Conservation (phyloP, 345 rosid genomes). For the Cardamine occulta region DNA sequence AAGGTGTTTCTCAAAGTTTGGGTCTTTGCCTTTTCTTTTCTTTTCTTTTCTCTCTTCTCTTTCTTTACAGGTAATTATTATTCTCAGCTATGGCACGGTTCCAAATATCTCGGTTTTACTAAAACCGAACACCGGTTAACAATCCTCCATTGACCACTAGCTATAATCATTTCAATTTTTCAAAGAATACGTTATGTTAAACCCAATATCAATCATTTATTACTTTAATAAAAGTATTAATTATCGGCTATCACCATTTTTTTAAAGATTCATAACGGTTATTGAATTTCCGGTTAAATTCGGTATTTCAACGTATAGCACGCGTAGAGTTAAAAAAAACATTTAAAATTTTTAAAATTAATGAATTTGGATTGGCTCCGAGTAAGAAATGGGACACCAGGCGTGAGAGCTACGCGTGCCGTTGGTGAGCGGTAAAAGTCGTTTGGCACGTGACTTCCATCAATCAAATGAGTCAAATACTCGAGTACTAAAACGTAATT, state of each 20-base stretch:
- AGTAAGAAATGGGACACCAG: constrained; percentile 43
- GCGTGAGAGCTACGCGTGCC: constrained; percentile 46
- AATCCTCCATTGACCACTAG: not conserved
- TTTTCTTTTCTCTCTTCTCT: constrained; percentile 12
- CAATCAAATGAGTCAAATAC: constrained; percentile 6
- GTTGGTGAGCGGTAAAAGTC: constrained; percentile 40
- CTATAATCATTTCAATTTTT: not conserved
- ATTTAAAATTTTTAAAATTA: not conserved
- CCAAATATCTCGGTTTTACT: constrained; percentile 13
- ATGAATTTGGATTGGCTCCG: constrained; percentile 28
- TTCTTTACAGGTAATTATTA: constrained; percentile 22
- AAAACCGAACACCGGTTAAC: constrained; percentile 15
- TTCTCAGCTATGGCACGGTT: constrained; percentile 32
- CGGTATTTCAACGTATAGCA: constrained; percentile 8
- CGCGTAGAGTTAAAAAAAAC: not conserved
- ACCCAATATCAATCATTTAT: not conserved
- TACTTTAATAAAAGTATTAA: not conserved
- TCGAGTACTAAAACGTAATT: constrained; percentile 19
- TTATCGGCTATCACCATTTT: not conserved
- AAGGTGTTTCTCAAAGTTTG: constrained; percentile 43
- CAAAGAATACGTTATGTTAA: constrained; percentile 15
- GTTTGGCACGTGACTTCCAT: constrained; percentile 38
- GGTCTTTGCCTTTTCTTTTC: constrained; percentile 35
- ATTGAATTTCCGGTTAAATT: constrained; percentile 25
- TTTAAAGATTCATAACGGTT: not conserved